Percentiles rank a stretch among this genome's conserved stretches.
Evolutionary conservation across 495 filamentous ascomycete species (phyloP).

Genomic region (Durotheca rogersii): DNA sequence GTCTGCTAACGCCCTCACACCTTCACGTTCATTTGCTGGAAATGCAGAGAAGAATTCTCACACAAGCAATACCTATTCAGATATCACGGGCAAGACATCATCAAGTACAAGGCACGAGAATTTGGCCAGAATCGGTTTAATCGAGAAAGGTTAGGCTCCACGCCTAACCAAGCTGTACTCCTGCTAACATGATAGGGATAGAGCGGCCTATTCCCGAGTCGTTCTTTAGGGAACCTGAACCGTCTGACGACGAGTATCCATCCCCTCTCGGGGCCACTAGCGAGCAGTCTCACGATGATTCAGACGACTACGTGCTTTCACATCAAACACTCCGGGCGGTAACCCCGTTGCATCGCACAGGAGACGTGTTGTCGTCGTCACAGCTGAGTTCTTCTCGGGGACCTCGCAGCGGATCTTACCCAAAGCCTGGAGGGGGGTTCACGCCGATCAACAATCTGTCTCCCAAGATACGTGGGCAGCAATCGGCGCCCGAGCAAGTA

Average conservation of each 20-base stretch:
- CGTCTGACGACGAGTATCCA: slow-evolving; percentile 15
- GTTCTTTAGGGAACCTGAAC: neutral
- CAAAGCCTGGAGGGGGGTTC: slow-evolving; percentile 1
- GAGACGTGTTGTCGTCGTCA: neutral
- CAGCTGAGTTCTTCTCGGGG: neutral
- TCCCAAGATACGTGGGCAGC: neutral
- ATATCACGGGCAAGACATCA: neutral
- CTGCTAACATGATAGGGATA: neutral
- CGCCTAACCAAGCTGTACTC: neutral
- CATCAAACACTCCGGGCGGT: neutral
- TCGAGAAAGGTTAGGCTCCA: slow-evolving; percentile 5
- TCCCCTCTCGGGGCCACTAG: slow-evolving; percentile 2
- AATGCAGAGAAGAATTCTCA: neutral
- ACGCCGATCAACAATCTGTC: slow-evolving; percentile 4
- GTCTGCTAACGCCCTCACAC: neutral
- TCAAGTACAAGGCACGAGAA: no score
- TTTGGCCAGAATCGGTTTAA: no score
- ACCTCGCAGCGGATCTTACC: slow-evolving; percentile 3
- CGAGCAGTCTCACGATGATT: neutral
- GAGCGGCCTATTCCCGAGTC: neutral
- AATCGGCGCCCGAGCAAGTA: neutral
- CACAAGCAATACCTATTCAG: slow-evolving; percentile 1
- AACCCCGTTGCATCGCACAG: neutral
- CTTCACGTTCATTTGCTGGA: neutral
- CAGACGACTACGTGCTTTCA: neutral